phyloP scores from a whole-genome alignment of 495 filamentous ascomycete species.

The Trichoderma erinaceum region DNA sequence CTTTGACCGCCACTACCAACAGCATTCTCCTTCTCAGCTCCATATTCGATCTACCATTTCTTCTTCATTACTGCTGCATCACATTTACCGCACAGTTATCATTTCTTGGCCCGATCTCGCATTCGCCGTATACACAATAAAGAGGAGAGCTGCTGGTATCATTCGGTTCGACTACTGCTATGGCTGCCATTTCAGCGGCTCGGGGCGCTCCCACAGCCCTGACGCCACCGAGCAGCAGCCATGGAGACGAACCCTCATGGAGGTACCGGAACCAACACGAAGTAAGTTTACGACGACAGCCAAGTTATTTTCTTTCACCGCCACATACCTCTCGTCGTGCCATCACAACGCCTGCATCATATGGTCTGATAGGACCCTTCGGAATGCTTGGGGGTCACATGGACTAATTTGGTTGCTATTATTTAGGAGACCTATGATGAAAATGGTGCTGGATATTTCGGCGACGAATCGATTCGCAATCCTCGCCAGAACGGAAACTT shows the following conservation, averaged over 20 bases:
- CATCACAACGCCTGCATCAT: background rate
- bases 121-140: background rate
- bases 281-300: background rate
- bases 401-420: background rate
- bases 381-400: background rate
- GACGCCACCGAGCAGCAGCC: slow-evolving; percentile 46
- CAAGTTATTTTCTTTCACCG: background rate
- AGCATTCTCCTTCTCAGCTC: background rate
- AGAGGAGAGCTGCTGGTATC: background rate
- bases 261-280: slow-evolving; percentile 34
- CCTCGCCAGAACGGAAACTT: slow-evolving; percentile 1
- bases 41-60: slow-evolving; percentile 7
- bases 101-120: background rate
- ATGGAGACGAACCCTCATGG: slow-evolving; percentile 44
- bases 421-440: background rate
- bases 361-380: background rate
- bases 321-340: background rate
- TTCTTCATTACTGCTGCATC: background rate
- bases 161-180: slow-evolving; percentile 22
- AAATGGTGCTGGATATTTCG: slow-evolving; percentile 8
- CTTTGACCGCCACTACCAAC: slow-evolving; percentile 1
- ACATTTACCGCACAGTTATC: background rate
- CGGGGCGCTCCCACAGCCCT: slow-evolving; percentile 42
- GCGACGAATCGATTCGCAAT: background rate
- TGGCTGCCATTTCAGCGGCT: slow-evolving; percentile 47